Evolutionary conservation across 2,329 filamentous ascomycete species (phyloP).

Genomic region (Helotiales sp.): DNA sequence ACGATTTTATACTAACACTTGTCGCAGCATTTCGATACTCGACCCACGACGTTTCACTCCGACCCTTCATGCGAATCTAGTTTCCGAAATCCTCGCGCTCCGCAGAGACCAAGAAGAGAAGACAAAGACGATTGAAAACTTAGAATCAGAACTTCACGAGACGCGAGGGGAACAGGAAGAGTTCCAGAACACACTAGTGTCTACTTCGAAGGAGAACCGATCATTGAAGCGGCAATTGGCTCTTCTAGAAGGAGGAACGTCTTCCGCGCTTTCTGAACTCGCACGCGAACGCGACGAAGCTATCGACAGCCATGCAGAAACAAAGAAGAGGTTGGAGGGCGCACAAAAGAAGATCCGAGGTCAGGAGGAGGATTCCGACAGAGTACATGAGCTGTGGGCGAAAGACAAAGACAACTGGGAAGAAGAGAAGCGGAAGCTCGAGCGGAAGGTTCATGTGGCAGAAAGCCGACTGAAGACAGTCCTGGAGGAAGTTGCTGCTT

Average conservation of each 20-base stretch:
- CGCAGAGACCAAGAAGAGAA: slow-evolving; percentile 91
- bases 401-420: slow-evolving; percentile 85
- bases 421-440: slow-evolving; percentile 75
- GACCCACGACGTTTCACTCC: slow-evolving; percentile 94
- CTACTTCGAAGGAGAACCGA: slow-evolving; percentile 72
- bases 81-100: slow-evolving; percentile 88
- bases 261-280: slow-evolving; percentile 81
- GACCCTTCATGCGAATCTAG: slow-evolving; percentile 88
- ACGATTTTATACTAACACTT: slow-evolving; percentile 16
- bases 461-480: slow-evolving; percentile 83
- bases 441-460: slow-evolving; percentile 85
- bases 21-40: slow-evolving; percentile 57
- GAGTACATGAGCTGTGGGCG: slow-evolving; percentile 77
- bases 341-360: slow-evolving; percentile 74
- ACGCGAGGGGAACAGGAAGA: slow-evolving; percentile 73
- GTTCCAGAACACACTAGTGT: slow-evolving; percentile 60
- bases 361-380: slow-evolving; percentile 81
- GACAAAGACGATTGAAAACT: slow-evolving; percentile 77
- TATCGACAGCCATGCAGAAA: slow-evolving; percentile 68
- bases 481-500: slow-evolving; percentile 77
- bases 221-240: slow-evolving; percentile 83
- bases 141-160: slow-evolving; percentile 74
- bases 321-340: slow-evolving; percentile 74
- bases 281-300: slow-evolving; percentile 84
- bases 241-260: slow-evolving; percentile 82